Percentiles rank a stretch among this genome's conserved stretches.
Evolutionary conservation across 1,284 basidiomycete genomes (phyloP).

Genomic region (Puccinia novopanici): DNA sequence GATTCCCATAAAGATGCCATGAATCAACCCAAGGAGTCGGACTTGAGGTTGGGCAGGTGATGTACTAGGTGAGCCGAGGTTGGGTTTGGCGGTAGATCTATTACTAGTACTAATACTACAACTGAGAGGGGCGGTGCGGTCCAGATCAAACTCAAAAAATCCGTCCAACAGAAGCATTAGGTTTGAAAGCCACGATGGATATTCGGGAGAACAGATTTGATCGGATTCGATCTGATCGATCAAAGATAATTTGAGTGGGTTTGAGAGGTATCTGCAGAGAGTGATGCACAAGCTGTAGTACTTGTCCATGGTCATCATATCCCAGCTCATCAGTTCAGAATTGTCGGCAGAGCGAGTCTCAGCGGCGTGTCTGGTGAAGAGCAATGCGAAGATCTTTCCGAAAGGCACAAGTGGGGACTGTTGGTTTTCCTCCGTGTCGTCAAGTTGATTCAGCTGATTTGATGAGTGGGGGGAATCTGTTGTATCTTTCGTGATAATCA

Average conservation of each 20-base stretch:
- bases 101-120: constrained; percentile 3
- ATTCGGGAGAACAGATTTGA: constrained; percentile 62
- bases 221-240: constrained; percentile 62
- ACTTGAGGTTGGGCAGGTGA: constrained; percentile 57
- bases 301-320: constrained; percentile 37
- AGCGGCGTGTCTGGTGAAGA: constrained; percentile 29
- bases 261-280: constrained; percentile 59
- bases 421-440: constrained; percentile 4
- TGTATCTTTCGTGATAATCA: not conserved
- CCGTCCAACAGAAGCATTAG: constrained; percentile 61
- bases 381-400: constrained; percentile 24
- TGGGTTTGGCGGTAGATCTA: constrained; percentile 36
- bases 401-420: constrained; percentile 39
- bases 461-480: not conserved
- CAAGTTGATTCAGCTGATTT: not conserved
- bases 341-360: constrained; percentile 15
- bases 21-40: constrained; percentile 59
- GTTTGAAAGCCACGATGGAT: constrained; percentile 62
- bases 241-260: constrained; percentile 59
- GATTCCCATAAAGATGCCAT: constrained; percentile 60
- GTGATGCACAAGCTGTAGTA: constrained; percentile 54
- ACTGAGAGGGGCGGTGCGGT: constrained; percentile 36
- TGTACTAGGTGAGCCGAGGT: constrained; percentile 38
- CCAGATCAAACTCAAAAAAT: constrained; percentile 57
- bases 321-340: constrained; percentile 24